Evolutionary conservation across 257 asterid genomes (phyloP).

Genomic region (Solanum pimpinellifolium): DNA sequence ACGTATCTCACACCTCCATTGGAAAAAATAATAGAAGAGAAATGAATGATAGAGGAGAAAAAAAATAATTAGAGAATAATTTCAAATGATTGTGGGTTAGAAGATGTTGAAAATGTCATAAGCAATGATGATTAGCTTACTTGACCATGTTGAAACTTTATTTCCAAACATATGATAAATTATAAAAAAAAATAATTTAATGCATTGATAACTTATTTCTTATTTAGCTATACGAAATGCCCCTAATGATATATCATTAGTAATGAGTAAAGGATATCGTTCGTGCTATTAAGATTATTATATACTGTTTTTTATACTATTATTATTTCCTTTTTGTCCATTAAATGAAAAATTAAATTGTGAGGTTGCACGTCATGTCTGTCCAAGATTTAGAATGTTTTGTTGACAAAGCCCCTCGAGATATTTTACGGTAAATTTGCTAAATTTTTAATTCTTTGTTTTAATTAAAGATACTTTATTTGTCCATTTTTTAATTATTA

Average conservation of each 20-base stretch:
- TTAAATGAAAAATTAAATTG: neutral
- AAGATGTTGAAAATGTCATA: no score
- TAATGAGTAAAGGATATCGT: no score
- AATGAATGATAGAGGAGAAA: neutral
- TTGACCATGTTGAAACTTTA: no score
- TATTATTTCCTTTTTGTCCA: neutral
- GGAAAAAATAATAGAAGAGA: neutral
- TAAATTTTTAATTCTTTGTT: neutral
- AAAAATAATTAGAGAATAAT: no score
- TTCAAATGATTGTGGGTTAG: no score
- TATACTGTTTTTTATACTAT: neutral
- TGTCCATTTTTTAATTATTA: no score
- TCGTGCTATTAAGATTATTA: neutral
- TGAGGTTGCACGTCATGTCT: no score
- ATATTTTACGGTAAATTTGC: neutral
- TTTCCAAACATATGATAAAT: no score
- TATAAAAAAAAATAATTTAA: no score
- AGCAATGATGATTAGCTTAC: no score
- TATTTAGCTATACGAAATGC: no score
- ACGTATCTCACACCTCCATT: neutral
- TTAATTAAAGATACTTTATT: neutral
- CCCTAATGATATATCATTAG: neutral
- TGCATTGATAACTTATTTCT: no score
- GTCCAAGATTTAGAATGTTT: neutral
- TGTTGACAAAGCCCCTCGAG: neutral